Evolutionary conservation across 768 basidiomycete genomes (phyloP), one percentile per base, ranked within the genome.

Genomic region (Collybia nuda): DNA sequence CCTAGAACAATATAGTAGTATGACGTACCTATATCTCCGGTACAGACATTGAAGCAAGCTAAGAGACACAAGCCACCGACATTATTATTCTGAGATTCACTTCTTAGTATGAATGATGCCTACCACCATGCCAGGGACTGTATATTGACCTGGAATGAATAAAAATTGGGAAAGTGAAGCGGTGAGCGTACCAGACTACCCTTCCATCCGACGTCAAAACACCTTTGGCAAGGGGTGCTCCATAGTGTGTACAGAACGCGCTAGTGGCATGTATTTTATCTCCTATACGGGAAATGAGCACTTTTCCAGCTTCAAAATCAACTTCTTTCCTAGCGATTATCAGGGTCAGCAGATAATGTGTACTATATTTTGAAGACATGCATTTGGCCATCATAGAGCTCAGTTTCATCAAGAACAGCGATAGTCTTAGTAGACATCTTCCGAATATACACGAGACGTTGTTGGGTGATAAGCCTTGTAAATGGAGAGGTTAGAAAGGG

Each of bases 211-310:
- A 77, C 6, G 86, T 80, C 48, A 93, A 72, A 8, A 92, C 85
- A 45, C 92, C 93, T 66, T 91, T 92, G 4, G 76, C 83, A 2
- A 95, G 76, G 1, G 92, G 91, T 2, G 93, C 93, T 9, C 93
- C 93, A 62, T 93, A 95, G 66, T 96, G 93, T 1, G 92, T 94
- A 68, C 93, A 96, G 67, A 81, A 88, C 2, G 89, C 89, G 53
- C 84, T 86, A 0, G 88, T 93, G 5, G 91, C 89, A 56, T 88
- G 76, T 1, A 92, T 71, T 56, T 86, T 80, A 58, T 87, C 84
- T 23, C 86, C 87, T 15, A 94, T 67, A 44, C 85, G 84, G 47
- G 87, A 87, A 9, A 94, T 66, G 9, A 94, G 72, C 38, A 96
- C 84, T 68, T 89, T 90, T 43, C 83, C 87, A 15, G 85, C 77